Evolutionary conservation across 2,329 filamentous ascomycete species (phyloP).

Genomic region (Epichloe brachyelytri): DNA sequence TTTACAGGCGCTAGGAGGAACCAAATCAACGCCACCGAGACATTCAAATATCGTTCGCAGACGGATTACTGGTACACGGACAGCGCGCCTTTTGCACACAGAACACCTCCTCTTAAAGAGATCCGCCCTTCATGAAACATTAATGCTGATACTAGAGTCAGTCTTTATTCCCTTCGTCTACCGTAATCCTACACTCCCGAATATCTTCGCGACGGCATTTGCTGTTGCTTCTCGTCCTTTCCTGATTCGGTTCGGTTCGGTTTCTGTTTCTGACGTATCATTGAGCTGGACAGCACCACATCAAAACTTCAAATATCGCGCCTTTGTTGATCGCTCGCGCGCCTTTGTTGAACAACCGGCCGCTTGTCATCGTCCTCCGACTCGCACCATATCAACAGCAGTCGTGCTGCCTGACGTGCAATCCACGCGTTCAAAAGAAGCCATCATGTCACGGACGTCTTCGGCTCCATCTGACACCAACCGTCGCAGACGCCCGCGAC

Average conservation of each 20-base stretch:
- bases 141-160: conserved; percentile 19
- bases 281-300: background rate
- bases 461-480: background rate
- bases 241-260: background rate
- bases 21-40: background rate
- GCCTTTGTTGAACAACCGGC: conserved; percentile 10
- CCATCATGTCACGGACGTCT: background rate
- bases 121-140: background rate
- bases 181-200: background rate
- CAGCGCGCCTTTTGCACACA: background rate
- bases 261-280: background rate
- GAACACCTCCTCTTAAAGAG: conserved; percentile 2
- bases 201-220: background rate
- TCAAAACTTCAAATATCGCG: conserved; percentile 13
- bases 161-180: conserved; percentile 4
- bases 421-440: conserved; percentile 11
- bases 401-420: conserved; percentile 10
- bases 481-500: conserved; percentile 5
- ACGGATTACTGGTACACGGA: background rate
- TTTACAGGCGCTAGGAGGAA: background rate
- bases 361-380: conserved; percentile 11
- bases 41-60: background rate
- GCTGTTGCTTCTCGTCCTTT: background rate
- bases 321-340: conserved; percentile 18
- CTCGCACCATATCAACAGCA: background rate